Base-by-base conservation (phyloP, 129 eudicot species). In the Flaveria robusta region DNA sequence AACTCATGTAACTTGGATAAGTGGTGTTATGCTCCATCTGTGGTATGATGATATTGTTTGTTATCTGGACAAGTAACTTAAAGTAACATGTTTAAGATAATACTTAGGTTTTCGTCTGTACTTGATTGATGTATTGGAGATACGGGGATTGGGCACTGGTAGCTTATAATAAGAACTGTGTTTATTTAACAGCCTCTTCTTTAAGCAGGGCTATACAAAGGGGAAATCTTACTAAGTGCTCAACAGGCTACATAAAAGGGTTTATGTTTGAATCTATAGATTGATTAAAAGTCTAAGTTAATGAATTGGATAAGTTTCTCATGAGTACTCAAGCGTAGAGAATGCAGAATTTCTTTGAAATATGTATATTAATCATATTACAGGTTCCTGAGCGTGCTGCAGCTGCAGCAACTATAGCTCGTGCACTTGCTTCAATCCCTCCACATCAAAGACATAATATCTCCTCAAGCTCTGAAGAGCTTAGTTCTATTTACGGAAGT, bases 331-430 rank as follows among this genome's bases (percentile, higher is more conserved):
- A 58, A 66, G 41, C 20, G 46, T 45, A 64, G 23, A n/a, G 18
- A 24, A 23, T 52, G 14, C 43, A 5, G 31, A 10, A 5, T 52
- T 23, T 15, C 9, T 16, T 27, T 62, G 43, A 27, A 20, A 60
- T 23, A 45, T 65, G 68, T 29, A 68, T 52, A 31, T 27, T 23
- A 78, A 77, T 74, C 55, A 63, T 37, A 16, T 56, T 83, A 37
- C 72, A 95, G 99, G 97, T 95, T 83, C 99, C 99, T 20, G 94
- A 85, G 51, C 90, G 99, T 74, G 99, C 97, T 58, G 99, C 96
- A 59, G 94, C 99, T 18, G 99, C 99, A 43, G 99, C 99, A 77
- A 90, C 93, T 41, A 88, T 91, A 72, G 99, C 99, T 6, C 94
- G 97, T 68, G 96, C 92, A 78, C 93, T 95, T 86, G 94, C 99